Evolutionary conservation across 2,329 filamentous ascomycete species (phyloP), one percentile per base, ranked within the genome.

Genomic region (Xylaria sp.): DNA sequence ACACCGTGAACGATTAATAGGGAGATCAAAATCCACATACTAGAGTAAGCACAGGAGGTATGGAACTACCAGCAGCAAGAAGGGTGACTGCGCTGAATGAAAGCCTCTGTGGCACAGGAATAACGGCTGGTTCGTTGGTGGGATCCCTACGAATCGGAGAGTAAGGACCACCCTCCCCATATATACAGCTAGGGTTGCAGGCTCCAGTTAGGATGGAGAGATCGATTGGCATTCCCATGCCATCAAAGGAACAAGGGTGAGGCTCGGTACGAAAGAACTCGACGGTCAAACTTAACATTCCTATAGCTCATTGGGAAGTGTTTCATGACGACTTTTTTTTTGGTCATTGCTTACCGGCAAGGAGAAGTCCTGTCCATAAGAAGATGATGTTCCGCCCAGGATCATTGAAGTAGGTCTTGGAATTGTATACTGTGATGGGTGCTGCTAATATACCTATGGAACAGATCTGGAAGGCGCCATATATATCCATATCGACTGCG

Each of bases 401-500:
- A 25, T 87, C 84, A 61, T 88, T 83, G 75, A 91, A 91, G 74
- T 92, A 92, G 0, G 89, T 92, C 18, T 79, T 79, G 1, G 89
- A 91, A 51, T 89, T 77, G 69, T 85, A 83, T 25, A 90, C 88
- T 0, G 89, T 90, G 0, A 89, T 83, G 0, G 90, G 90, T 3
- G 87, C 90, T 1, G 88, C 87, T 3, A 92, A 73, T 18, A 91
- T 88, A 13, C 88, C 90, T 44, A 92, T 89, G 0, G 89, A 84
- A 67, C 90, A 92, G 0, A 91, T 76, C 71, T 92, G 90, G 69
- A 92, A 91, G 9, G 89, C 88, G 1, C 90, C 90, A 65, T 86
- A 92, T 3, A 92, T 81, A 72, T 92, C 90, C 85, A 92, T 87
- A 73, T 92, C 90, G 16, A 91, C 84, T 16, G 87, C 89, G 60